Conservation (phyloP, 2,329 filamentous ascomycete species). For the Orbilia oligospora region DNA sequence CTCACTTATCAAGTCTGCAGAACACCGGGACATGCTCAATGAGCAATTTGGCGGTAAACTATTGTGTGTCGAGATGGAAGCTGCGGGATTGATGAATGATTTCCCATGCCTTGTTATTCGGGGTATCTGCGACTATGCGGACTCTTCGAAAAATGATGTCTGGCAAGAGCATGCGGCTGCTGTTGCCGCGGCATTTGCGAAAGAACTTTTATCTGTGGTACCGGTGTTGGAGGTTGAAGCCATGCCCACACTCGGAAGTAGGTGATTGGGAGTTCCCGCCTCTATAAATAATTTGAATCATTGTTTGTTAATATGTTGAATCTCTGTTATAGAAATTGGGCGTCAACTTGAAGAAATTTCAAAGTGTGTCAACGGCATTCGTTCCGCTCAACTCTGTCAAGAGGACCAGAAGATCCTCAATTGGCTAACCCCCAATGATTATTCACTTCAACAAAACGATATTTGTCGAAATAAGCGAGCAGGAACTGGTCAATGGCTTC, state of each 20-base stretch:
- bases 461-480: slow-evolving; percentile 1
- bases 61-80: slow-evolving; percentile 25
- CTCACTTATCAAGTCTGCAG: slow-evolving; percentile 13
- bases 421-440: slow-evolving; percentile 12
- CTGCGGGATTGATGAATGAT: slow-evolving; percentile 2
- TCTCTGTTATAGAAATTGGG: too few relatives aligned
- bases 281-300: too few relatives aligned
- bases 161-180: slow-evolving; percentile 18
- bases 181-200: slow-evolving; percentile 10
- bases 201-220: slow-evolving; percentile 21
- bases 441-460: slow-evolving; percentile 22
- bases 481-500: slow-evolving; percentile 67
- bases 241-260: slow-evolving; percentile 11
- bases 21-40: background rate
- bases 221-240: slow-evolving; percentile 7
- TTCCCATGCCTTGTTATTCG: slow-evolving; percentile 14
- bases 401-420: slow-evolving; percentile 23
- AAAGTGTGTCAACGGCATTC: too few relatives aligned
- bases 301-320: too few relatives aligned
- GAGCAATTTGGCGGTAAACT: background rate
- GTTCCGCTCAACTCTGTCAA: background rate
- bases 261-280: too few relatives aligned
- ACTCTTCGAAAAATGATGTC: slow-evolving; percentile 3
- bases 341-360: too few relatives aligned
- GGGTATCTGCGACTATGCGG: slow-evolving; percentile 30